phyloP scores from a whole-genome alignment of 371 early-diverging fungal species.

The Chytridium lagenaria region DNA sequence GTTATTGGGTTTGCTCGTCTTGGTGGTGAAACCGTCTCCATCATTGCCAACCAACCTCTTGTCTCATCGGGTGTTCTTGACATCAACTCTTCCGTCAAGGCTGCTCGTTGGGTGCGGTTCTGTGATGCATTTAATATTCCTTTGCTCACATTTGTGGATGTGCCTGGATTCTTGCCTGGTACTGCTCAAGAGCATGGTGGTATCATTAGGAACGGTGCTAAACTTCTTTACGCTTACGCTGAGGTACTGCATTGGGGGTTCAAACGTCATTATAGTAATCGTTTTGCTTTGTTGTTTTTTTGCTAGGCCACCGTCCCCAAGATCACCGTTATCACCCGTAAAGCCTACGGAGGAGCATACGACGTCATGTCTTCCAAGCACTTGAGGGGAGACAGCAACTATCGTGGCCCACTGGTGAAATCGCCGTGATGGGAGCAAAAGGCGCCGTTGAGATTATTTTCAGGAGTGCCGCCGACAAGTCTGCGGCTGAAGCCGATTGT shows the following conservation, averaged over 20 bases:
- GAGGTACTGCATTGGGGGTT: too few species aligned
- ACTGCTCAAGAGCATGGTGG: slow-evolving; percentile 95
- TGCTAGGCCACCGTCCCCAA: slow-evolving; percentile 95
- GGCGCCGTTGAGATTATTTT: slow-evolving; percentile 98
- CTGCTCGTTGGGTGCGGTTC: slow-evolving; percentile 95
- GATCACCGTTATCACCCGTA: slow-evolving; percentile 93
- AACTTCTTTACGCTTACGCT: slow-evolving; percentile 93
- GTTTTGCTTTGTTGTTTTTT: neutral
- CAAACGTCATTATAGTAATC: too few species aligned
- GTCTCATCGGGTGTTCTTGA: slow-evolving; percentile 96
- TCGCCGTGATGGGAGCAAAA: slow-evolving; percentile 98
- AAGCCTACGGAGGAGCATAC: slow-evolving; percentile 98
- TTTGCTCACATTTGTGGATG: slow-evolving; percentile 94
- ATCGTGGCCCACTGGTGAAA: slow-evolving; percentile 97
- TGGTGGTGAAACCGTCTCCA: slow-evolving; percentile 88
- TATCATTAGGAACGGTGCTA: slow-evolving; percentile 97
- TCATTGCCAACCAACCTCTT: slow-evolving; percentile 95
- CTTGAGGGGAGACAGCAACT: slow-evolving; percentile 91
- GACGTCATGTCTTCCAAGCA: slow-evolving; percentile 98
- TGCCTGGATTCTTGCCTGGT: slow-evolving; percentile 97
- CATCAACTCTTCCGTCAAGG: slow-evolving; percentile 94
- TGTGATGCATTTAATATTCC: slow-evolving; percentile 97
- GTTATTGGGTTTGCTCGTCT: slow-evolving; percentile 89
- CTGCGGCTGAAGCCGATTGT: slow-evolving; percentile 80
- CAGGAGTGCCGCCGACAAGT: slow-evolving; percentile 72